phyloP scores from a whole-genome alignment of 495 filamentous ascomycete species.

The Aspergillus mulundensis region DNA sequence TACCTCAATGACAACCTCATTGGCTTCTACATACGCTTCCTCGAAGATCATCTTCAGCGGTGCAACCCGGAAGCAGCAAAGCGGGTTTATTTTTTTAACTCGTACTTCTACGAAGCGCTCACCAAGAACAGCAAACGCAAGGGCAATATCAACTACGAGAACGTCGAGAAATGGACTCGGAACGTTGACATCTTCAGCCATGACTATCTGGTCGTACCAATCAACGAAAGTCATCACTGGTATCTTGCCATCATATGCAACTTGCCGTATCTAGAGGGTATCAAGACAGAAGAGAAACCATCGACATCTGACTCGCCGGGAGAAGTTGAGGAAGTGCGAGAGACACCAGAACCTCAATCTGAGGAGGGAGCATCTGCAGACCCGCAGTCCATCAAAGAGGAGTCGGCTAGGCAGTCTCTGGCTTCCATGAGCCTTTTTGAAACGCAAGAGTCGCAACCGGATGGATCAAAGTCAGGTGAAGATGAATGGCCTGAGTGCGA shows the following conservation, averaged over 20 bases:
- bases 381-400: constrained; percentile 18
- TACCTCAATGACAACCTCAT: constrained; percentile 92
- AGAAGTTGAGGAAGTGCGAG: constrained; percentile 31
- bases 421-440: constrained; percentile 25
- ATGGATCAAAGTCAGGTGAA: constrained; percentile 3
- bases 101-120: constrained; percentile 81
- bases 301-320: constrained; percentile 13
- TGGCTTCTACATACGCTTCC: constrained; percentile 74
- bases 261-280: constrained; percentile 50
- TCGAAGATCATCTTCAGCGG: constrained; percentile 60
- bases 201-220: constrained; percentile 87
- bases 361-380: constrained; percentile 2
- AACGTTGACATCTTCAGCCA: constrained; percentile 80
- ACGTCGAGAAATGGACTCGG: constrained; percentile 84
- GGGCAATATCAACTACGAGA: constrained; percentile 68
- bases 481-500: constrained; percentile 28
- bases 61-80: constrained; percentile 53
- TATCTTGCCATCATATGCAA: constrained; percentile 97
- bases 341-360: constrained; percentile 29
- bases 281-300: constrained; percentile 20
- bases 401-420: constrained; percentile 20
- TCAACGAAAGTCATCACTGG: constrained; percentile 87
- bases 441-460: constrained; percentile 2
- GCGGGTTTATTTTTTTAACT: constrained; percentile 82
- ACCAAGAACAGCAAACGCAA: constrained; percentile 52